Conservation (phyloP, 345 rosid species). For the Clarkia xantiana region DNA sequence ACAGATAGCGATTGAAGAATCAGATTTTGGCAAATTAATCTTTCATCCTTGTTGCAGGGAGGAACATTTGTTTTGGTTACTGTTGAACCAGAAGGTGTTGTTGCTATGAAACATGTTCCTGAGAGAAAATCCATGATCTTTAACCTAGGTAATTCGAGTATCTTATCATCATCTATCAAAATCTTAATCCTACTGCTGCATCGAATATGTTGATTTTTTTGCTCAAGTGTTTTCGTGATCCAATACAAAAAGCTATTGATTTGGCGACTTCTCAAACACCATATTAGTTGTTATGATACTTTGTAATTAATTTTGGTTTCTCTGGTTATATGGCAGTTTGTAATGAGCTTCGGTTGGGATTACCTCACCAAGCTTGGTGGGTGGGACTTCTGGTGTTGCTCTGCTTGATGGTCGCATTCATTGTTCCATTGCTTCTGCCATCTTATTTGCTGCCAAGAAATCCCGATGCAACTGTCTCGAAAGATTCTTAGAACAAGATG, state of each 20-base stretch:
- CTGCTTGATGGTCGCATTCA: slow-evolving; percentile 42
- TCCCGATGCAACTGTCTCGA: slow-evolving; percentile 12
- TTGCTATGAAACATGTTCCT: slow-evolving; percentile 39
- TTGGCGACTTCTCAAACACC: too few species aligned
- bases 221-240: background rate
- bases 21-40: background rate
- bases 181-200: background rate
- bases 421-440: slow-evolving; percentile 46
- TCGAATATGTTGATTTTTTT: background rate
- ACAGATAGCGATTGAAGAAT: background rate
- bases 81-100: slow-evolving; percentile 78
- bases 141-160: slow-evolving; percentile 45
- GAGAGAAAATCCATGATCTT: slow-evolving; percentile 48
- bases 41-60: slow-evolving; percentile 21
- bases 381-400: slow-evolving; percentile 37
- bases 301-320: too few species aligned
- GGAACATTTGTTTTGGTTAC: slow-evolving; percentile 40
- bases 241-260: background rate
- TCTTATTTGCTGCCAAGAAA: slow-evolving; percentile 24
- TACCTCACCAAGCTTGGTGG: slow-evolving; percentile 60
- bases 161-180: background rate
- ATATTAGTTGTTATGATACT: too few species aligned
- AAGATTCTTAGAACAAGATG: slow-evolving; percentile 19
- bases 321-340: slow-evolving; percentile 40
- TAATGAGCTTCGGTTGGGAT: slow-evolving; percentile 64